A percentile compares a stretch with the other conserved stretches of the same genome.
These are phyloP conservation scores for Priceomyces haplophilus DNA, from an alignment of 805 yeast species.

Conservation along the genomic window DNA sequence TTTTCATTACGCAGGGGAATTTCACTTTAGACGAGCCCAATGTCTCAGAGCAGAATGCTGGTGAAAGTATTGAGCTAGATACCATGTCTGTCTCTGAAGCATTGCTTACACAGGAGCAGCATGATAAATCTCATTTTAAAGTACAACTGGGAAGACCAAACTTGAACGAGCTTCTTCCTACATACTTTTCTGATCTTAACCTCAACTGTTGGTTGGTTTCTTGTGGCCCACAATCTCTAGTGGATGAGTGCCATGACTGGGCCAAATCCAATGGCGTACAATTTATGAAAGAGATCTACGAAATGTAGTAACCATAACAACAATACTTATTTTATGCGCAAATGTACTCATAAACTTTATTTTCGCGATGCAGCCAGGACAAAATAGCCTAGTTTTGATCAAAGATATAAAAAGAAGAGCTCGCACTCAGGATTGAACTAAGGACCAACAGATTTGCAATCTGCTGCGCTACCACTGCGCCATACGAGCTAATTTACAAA, in stretches of 20 bases:
- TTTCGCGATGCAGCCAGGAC: too few species aligned
- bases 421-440: constrained; percentile 93
- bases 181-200: constrained; percentile 26
- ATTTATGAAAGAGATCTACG: constrained; percentile 45
- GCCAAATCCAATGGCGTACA: constrained; percentile 34
- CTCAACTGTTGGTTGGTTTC: constrained; percentile 52
- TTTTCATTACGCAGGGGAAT: constrained; percentile 36
- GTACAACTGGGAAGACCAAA: constrained; percentile 44
- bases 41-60: constrained; percentile 11
- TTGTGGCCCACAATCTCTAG: constrained; percentile 55
- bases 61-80: constrained; percentile 21
- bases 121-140: constrained; percentile 6
- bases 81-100: constrained; percentile 18
- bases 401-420: too few species aligned
- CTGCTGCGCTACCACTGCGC: constrained; percentile 99
- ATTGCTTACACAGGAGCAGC: constrained; percentile 11
- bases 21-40: constrained; percentile 4
- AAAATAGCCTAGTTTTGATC: too few species aligned
- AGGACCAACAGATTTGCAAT: constrained; percentile 99
- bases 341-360: too few species aligned
- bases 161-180: constrained; percentile 29
- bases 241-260: constrained; percentile 37
- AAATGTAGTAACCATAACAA: constrained; percentile 20
- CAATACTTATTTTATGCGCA: too few species aligned
- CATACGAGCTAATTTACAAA: constrained; percentile 43